Evolutionary conservation across 2,329 filamentous ascomycete genomes (phyloP), one percentile per base, ranked within the genome.

Genomic region (Clonostachys byssicola): DNA sequence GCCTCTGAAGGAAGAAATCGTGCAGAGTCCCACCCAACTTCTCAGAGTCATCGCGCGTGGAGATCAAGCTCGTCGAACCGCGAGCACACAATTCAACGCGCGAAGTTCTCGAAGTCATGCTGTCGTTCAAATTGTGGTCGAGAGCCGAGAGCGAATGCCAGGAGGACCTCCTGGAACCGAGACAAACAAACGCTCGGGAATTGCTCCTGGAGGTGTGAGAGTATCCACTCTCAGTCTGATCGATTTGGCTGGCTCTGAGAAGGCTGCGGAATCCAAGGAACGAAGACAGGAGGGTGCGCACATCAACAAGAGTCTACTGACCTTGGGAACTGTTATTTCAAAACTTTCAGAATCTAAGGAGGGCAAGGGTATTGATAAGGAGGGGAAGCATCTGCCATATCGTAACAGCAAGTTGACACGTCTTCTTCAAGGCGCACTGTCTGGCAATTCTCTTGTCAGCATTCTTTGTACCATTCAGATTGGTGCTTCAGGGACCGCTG

Each of bases 221-320:
- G 94, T 99, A 6, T 97, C 92, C 14, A 97, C 94, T 0, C 71
- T 99, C 48, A 96, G 92, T 62, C 71, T 99, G 62, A 99, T 99
- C 54, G 94, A 99, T 78, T 74, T 99, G 56, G 94, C 94, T 47
- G 94, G 94, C 38, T 97, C 94, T 1, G 94, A 99, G 64, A 90
- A 92, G 67, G 94, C 94, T 39, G 94, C 94, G 5, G 94, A 97
- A 60, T 88, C 86, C 47, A 99, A 97, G 64, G 94, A 97, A 70
- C 83, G 94, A 46, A 81, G 94, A 42, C 89, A 90, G 14, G 94
- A 99, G 68, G 94, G 94, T 52, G 92, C 92, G 12, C 94, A 99
- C 63, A 99, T 99, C 71, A 99, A 99, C 75, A 97, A 97, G 72
- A 96, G 91, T 65, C 71, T 99, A 60, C 81, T 99, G 49, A 99